Evolutionary conservation across 2,329 filamentous ascomycete genomes (phyloP).

Genomic region (Diaporthe citri): DNA sequence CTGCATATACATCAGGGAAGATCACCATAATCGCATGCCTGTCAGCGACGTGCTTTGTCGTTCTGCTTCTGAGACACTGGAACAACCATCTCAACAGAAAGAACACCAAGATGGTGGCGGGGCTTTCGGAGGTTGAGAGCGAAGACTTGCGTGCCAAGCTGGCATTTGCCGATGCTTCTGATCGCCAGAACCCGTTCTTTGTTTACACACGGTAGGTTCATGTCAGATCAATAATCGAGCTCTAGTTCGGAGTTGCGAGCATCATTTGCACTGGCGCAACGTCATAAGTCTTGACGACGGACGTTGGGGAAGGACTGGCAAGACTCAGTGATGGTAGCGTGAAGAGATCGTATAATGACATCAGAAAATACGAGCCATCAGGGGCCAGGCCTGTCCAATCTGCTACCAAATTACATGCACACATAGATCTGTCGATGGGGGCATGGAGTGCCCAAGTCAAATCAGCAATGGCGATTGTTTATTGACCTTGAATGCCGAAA

Average conservation of each 20-base stretch:
- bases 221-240: too few species aligned
- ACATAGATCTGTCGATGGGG: neutral
- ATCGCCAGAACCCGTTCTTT: conserved; percentile 28
- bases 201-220: neutral
- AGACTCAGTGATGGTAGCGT: neutral
- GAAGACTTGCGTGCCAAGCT: conserved; percentile 45
- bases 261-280: too few species aligned
- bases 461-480: neutral
- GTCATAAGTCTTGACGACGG: neutral
- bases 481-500: neutral
- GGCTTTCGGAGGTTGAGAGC: neutral
- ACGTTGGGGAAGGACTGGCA: too few species aligned
- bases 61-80: conserved; percentile 40
- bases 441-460: neutral
- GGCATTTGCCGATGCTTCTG: conserved; percentile 45
- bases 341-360: too few species aligned
- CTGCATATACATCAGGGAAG: conserved; percentile 45
- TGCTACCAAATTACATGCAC: neutral
- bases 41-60: conserved; percentile 39
- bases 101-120: neutral
- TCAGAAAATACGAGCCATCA: neutral
- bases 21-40: conserved; percentile 44
- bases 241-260: neutral
- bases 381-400: neutral
- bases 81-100: conserved; percentile 34